Base-by-base conservation (phyloP, 1,284 basidiomycete species). In the Laetiporus sulphureus region DNA sequence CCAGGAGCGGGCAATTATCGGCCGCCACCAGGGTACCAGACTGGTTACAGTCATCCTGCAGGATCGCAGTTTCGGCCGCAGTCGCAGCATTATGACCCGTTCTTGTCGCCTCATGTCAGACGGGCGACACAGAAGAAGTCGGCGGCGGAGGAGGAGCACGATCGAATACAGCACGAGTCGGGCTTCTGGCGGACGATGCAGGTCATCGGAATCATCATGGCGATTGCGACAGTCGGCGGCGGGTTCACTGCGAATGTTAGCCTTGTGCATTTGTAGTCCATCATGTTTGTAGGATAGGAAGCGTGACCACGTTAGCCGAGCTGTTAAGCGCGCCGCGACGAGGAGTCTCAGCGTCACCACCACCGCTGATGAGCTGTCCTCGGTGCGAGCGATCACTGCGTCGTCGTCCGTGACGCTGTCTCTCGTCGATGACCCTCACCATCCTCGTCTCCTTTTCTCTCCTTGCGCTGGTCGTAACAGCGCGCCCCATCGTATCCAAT, bases 391-490 rank as follows among this genome's bases (percentile, higher is more conserved):
- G n/a, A n/a, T n/a, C n/a, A n/a, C n/a, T n/a, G n/a, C n/a, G n/a
- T n/a, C n/a, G n/a, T n/a, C n/a, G n/a, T n/a, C n/a, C n/a, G n/a
- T n/a, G n/a, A n/a, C n/a, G n/a, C n/a, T n/a, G n/a, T n/a, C n/a
- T n/a, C n/a, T n/a, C n/a, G n/a, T n/a, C n/a, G 25, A 73, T 73
- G 70, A 60, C 66, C 23, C 54, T 68, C 32, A 60, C 60, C 41
- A 52, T 72, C 30, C 57, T 73, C 40, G 62, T 61, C 38, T 71
- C 61, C 15, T 56, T 69, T 43, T 65, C 65, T 31, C 55, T 72
- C 23, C 57, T 71, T 48, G 69, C 63, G 57, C 65, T 73, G 57
- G 66, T 71, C 58, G 69, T 68, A 46, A 61, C 66, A 40, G 58
- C 70, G 51, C 67, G 61, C 45, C 70, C 70, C 32, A 48, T 69